A percentile compares a stretch with the other conserved stretches of the same genome.
These are phyloP conservation scores for Aspergillus funiculosus DNA, from an alignment of 495 filamentous ascomycete genomes.

Conservation along the genomic window DNA sequence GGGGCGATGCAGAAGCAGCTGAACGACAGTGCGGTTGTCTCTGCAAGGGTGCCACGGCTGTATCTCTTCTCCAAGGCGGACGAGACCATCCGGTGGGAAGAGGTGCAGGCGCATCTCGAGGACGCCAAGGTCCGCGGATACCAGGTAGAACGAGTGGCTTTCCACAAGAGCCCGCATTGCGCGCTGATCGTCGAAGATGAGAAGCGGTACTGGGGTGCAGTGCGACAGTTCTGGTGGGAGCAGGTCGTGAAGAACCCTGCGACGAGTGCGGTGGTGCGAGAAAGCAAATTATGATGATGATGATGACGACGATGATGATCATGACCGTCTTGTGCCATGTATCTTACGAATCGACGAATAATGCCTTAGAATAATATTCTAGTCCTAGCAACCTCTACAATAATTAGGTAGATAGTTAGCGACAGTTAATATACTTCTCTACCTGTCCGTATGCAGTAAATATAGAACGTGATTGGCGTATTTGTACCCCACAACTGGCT, in stretches of 20 bases:
- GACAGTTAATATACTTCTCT: no score
- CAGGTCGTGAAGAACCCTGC: not conserved
- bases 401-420: no score
- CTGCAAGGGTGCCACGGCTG: conserved; percentile 16
- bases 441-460: no score
- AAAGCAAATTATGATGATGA: conserved; percentile 5
- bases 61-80: conserved; percentile 39
- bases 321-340: no score
- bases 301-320: no score
- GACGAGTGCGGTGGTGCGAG: not conserved
- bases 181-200: conserved; percentile 25
- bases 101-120: conserved; percentile 30
- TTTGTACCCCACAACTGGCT: not conserved
- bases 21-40: conserved; percentile 23
- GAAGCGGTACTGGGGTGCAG: conserved; percentile 23
- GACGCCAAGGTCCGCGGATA: conserved; percentile 28
- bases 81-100: conserved; percentile 28
- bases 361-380: no score
- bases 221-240: conserved; percentile 13
- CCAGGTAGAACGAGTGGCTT: conserved; percentile 20
- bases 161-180: conserved; percentile 32
- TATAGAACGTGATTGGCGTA: no score
- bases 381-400: no score
- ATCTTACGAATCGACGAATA: not conserved
- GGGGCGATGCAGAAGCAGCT: conserved; percentile 22